These are phyloP conservation scores for Skeletonema costatum DNA, from an alignment of 108 stramenopile genomes.

Conservation along the genomic window DNA sequence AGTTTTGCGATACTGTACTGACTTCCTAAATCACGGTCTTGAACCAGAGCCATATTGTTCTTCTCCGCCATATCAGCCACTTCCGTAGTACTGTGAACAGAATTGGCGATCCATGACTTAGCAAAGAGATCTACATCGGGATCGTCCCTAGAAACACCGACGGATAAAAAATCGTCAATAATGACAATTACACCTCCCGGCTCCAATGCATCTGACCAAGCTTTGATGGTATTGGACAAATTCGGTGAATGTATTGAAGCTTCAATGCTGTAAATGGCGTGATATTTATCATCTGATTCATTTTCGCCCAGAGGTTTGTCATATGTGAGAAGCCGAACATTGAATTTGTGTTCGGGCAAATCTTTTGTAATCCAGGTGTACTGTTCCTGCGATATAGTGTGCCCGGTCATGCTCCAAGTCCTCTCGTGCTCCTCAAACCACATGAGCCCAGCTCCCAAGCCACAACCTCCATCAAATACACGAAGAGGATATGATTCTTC, in stretches of 20 bases:
- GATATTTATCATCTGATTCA: constrained; percentile 13
- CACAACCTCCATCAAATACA: constrained; percentile 65
- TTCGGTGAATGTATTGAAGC: constrained; percentile 62
- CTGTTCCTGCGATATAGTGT: constrained; percentile 60
- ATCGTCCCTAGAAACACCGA: constrained; percentile 15
- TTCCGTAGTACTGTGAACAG: constrained; percentile 38
- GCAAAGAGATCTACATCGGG: constrained; percentile 42
- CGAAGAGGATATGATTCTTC: constrained; percentile 3
- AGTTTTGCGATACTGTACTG: constrained; percentile 49
- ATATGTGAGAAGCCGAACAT: constrained; percentile 40
- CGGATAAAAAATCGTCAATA: constrained; percentile 56
- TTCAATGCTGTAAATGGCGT: constrained; percentile 61
- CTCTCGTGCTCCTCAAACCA: constrained; percentile 55
- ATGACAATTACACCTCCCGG: constrained; percentile 51
- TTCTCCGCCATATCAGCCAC: constrained; percentile 17
- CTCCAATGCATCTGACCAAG: constrained; percentile 45
- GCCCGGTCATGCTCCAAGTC: constrained; percentile 45
- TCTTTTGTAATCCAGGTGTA: constrained; percentile 38
- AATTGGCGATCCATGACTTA: constrained; percentile 57
- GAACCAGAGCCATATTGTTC: constrained; percentile 36
- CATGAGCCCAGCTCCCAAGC: constrained; percentile 57
- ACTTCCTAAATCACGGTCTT: constrained; percentile 42
- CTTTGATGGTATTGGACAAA: constrained; percentile 27
- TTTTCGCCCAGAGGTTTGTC: constrained; percentile 39
- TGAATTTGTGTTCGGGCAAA: constrained; percentile 54